Conservation (phyloP, 768 basidiomycete species). For the Leccinum broughii region DNA sequence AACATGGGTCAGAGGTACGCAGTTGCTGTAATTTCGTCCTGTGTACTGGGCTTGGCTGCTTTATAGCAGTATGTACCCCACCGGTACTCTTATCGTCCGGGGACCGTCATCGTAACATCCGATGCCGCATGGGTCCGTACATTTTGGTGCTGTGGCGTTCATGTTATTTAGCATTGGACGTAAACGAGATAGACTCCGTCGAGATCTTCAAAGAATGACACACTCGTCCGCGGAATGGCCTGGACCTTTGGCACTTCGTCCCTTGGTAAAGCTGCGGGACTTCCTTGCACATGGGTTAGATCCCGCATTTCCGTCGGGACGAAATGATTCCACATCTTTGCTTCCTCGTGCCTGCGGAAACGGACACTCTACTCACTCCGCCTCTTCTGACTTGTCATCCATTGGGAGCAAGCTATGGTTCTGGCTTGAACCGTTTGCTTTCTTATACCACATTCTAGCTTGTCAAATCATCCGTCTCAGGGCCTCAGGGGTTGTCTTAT, state of each 20-base stretch:
- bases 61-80: constrained; percentile 14
- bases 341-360: neutral
- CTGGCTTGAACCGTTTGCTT: neutral
- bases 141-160: neutral
- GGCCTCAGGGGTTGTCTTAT: neutral
- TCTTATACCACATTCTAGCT: neutral
- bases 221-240: neutral
- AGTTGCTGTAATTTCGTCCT: neutral
- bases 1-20: constrained; percentile 14
- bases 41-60: neutral
- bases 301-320: neutral
- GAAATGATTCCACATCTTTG: neutral
- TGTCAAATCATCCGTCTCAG: neutral
- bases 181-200: neutral
- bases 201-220: neutral
- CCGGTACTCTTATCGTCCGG: neutral
- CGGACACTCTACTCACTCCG: neutral
- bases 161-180: neutral
- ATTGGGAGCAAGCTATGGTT: neutral
- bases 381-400: neutral
- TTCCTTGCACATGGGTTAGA: neutral
- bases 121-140: constrained; percentile 1
- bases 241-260: neutral
- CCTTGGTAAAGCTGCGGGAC: neutral
- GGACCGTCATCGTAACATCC: neutral